Evolutionary conservation across 352 stramenopile species (phyloP), one percentile per base, ranked within the genome.

Genomic region (Phytophthora lateralis): DNA sequence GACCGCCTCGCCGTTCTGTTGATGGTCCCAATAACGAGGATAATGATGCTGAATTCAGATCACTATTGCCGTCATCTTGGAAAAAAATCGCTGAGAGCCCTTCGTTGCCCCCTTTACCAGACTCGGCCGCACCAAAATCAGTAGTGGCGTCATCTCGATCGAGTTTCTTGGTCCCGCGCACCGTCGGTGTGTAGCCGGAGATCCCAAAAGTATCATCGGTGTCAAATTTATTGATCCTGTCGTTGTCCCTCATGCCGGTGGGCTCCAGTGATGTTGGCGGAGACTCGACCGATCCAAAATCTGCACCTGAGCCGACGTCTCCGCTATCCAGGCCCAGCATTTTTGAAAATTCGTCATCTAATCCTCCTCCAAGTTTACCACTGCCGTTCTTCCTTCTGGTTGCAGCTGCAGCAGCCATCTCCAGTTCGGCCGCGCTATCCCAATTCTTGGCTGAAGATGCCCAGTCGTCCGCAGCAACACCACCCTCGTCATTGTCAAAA

Each of bases 311-410:
- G 14, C 45, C 58, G 17, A 41, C 48, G 27, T 61, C 57, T 18
- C 46, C 51, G 17, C 45, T 56, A n/a, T 85, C 78, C 0, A 90
- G 59, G 0, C 78, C 78, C 3, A 91, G 50, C 78, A 91, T 89
- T 27, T 85, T 77, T 6, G 76, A 70, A 49, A 91, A 91, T 49
- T 91, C 82, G 45, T 76, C 75, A 43, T 89, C 76, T 6, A 91
- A 8, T 35, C 49, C 64, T 24, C 52, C 38, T 26, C 63, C 55
- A 12, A 37, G 37, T 38, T 73, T 75, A 20, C 58, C 65, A 10
- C 41, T 60, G 8, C 57, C 61, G 20, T 80, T 87, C 42, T 82
- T 85, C 55, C 75, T 80, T 43, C 62, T 60, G 1, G 52, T 53
- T 29, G 68, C 53, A 14, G 60, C 63, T 11, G 60, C 54, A 6